phyloP scores from a whole-genome alignment of 306 rosid genomes.

The Castanopsis chinensis region DNA sequence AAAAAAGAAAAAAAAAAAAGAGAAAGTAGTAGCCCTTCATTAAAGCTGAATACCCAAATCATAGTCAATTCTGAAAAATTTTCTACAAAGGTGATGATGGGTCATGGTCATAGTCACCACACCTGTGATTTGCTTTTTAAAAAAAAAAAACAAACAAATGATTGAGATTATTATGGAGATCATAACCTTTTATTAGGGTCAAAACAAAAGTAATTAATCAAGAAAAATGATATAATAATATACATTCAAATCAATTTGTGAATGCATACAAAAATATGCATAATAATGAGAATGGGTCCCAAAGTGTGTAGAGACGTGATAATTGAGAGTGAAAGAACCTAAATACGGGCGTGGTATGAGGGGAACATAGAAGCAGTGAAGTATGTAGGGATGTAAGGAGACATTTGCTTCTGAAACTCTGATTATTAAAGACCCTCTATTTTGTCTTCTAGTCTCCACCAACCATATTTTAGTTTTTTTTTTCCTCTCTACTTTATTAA shows the following conservation, averaged over 20 bases:
- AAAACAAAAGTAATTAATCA: background rate
- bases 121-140: constrained; percentile 12
- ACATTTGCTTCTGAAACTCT: constrained; percentile 55
- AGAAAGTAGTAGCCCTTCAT: background rate
- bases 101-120: background rate
- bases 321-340: constrained; percentile 39
- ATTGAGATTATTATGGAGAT: constrained; percentile 30
- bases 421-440: constrained; percentile 34
- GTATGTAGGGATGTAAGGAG: constrained; percentile 59
- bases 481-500: background rate
- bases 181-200: background rate
- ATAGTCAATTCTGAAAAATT: background rate
- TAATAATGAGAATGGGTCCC: background rate
- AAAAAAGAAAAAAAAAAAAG: background rate
- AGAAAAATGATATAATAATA: background rate
- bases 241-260: too few species aligned
- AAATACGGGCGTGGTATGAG: constrained; percentile 51
- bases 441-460: constrained; percentile 42
- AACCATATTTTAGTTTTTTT: background rate
- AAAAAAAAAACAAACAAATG: constrained; percentile 24
- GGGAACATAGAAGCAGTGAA: constrained; percentile 43
- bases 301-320: background rate
- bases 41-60: background rate
- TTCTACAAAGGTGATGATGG: background rate
- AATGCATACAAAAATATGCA: background rate